These are phyloP conservation scores for Xerocomellus chrysenteron DNA, from an alignment of 768 basidiomycete genomes.

Conservation along the genomic window DNA sequence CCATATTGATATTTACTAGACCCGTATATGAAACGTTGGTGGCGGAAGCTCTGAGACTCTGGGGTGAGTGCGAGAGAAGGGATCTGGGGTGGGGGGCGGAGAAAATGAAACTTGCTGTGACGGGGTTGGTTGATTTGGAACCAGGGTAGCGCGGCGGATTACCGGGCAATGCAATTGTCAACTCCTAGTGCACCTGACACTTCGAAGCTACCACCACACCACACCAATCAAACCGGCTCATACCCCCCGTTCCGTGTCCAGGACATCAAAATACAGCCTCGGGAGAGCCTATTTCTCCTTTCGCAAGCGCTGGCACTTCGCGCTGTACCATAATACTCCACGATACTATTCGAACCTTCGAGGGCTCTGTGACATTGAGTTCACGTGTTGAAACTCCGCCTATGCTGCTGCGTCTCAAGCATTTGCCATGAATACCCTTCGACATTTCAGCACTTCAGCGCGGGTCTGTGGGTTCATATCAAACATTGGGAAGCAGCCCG, in stretches of 20 bases:
- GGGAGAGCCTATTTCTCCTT: not conserved
- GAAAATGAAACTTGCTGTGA: constrained; percentile 14
- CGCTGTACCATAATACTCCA: not conserved
- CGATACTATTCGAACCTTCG: not conserved
- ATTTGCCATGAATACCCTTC: constrained; percentile 22
- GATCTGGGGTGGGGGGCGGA: constrained; percentile 3
- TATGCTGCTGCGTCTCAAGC: not conserved
- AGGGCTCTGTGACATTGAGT: not conserved
- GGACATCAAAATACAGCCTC: not conserved
- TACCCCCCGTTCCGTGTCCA: not conserved
- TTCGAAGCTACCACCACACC: not conserved
- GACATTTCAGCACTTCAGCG: constrained; percentile 51
- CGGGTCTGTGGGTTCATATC: constrained; percentile 49
- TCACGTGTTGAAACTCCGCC: constrained; percentile 8
- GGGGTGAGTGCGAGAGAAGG: constrained; percentile 3
- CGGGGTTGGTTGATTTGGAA: constrained; percentile 14
- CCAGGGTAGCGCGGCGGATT: constrained; percentile 29
- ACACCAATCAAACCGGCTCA: not conserved
- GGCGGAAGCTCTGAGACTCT: constrained; percentile 5
- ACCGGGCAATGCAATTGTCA: constrained; percentile 8
- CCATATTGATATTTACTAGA: constrained; percentile 25
- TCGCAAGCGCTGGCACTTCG: not conserved
- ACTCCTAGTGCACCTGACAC: constrained; percentile 12
- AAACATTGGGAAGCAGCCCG: constrained; percentile 61
- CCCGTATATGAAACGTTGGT: constrained; percentile 2